phyloP scores from a whole-genome alignment of 805 yeast genomes.

The Candida patagonica region DNA sequence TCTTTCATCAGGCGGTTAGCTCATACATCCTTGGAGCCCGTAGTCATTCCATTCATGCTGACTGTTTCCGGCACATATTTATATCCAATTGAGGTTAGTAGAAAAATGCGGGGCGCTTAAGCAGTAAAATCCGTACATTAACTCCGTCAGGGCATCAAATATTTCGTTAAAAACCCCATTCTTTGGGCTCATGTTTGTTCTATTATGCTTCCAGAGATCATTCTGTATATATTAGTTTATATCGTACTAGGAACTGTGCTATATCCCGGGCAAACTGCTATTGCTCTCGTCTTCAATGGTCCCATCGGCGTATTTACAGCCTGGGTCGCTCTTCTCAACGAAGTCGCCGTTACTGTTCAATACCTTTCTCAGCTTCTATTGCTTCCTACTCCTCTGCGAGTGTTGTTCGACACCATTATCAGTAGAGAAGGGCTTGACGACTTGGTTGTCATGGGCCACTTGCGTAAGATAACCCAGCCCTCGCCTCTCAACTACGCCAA shows the following conservation, averaged over 20 bases:
- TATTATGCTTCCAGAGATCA: slow-evolving; percentile 37
- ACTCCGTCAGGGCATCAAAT: slow-evolving; percentile 30
- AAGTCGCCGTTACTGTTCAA: slow-evolving; percentile 34
- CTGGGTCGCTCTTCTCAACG: slow-evolving; percentile 36
- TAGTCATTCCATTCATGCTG: slow-evolving; percentile 19
- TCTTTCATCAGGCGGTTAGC: background rate
- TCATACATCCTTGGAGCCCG: slow-evolving; percentile 13
- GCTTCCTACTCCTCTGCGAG: slow-evolving; percentile 40
- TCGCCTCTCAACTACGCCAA: slow-evolving; percentile 27
- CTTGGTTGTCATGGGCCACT: slow-evolving; percentile 34
- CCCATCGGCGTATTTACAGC: slow-evolving; percentile 43
- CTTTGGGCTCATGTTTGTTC: slow-evolving; percentile 41
- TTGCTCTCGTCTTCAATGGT: slow-evolving; percentile 37
- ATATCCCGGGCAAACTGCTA: slow-evolving; percentile 38
- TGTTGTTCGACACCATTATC: slow-evolving; percentile 39
- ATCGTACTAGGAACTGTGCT: slow-evolving; percentile 29
- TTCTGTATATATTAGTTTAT: slow-evolving; percentile 32
- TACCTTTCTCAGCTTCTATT: slow-evolving; percentile 34
- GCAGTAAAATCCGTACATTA: background rate
- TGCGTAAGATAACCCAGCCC: slow-evolving; percentile 26
- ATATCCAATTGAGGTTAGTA: slow-evolving; percentile 25
- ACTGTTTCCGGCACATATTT: slow-evolving; percentile 21
- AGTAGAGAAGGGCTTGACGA: slow-evolving; percentile 38
- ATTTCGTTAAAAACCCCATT: slow-evolving; percentile 33
- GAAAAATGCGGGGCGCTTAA: background rate